phyloP scores from a whole-genome alignment of 768 basidiomycete species.

The Termitomyces sp. region DNA sequence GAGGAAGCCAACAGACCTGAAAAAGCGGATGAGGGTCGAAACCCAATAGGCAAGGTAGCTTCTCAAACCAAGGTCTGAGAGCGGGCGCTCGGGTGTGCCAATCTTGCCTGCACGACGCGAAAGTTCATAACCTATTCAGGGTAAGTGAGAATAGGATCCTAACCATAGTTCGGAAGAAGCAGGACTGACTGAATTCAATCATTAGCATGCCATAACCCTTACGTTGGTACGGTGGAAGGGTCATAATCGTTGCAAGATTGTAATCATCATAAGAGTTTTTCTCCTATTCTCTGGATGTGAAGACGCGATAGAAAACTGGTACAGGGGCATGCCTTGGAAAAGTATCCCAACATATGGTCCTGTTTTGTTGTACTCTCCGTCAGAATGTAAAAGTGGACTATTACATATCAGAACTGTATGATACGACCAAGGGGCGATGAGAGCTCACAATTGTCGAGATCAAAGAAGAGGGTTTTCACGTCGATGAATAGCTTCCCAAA shows the following conservation, averaged over 20 bases:
- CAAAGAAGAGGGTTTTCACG: conserved; percentile 92
- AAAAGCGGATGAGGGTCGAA: conserved; percentile 76
- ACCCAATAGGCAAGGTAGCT: conserved; percentile 91
- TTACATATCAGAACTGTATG: not conserved
- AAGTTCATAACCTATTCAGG: conserved; percentile 77
- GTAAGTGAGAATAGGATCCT: not conserved
- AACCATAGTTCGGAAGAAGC: not conserved
- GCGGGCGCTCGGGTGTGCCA: conserved; percentile 91
- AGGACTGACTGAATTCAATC: conserved; percentile 93
- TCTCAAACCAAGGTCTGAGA: conserved; percentile 88
- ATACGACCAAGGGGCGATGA: not conserved
- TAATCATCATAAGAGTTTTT: conserved; percentile 95
- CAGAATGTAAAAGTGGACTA: conserved; percentile 89
- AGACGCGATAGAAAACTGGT: not conserved
- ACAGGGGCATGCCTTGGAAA: conserved; percentile 45
- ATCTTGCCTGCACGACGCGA: conserved; percentile 74
- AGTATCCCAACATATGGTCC: conserved; percentile 76
- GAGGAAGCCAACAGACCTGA: conserved; percentile 41
- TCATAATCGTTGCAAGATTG: conserved; percentile 95
- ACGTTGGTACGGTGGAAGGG: conserved; percentile 87
- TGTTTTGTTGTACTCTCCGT: conserved; percentile 77
- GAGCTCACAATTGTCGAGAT: conserved; percentile 74
- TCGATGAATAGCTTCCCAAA: conserved; percentile 99
- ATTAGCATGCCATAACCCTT: conserved; percentile 91
- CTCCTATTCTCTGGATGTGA: conserved; percentile 46